Percentiles rank a stretch among this genome's conserved stretches.
Evolutionary conservation across 2,329 filamentous ascomycete genomes (phyloP).

Genomic region (Clarireedia hainanense): DNA sequence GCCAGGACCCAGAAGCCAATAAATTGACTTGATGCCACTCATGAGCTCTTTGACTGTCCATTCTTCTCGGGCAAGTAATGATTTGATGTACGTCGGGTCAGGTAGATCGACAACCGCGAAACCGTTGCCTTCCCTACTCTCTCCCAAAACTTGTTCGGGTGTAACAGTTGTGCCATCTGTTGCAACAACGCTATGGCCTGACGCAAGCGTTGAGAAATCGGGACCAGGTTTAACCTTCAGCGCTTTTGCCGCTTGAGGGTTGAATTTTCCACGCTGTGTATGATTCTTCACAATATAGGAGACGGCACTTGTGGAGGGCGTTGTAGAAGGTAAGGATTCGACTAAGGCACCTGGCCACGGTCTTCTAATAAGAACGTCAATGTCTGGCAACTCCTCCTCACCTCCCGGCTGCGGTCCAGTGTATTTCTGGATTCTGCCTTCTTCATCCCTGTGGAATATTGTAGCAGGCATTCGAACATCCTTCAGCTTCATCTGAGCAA

Average conservation of each 20-base stretch:
- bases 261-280: slow-evolving; percentile 73
- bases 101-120: slow-evolving; percentile 78
- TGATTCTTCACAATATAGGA: slow-evolving; percentile 82
- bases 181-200: slow-evolving; percentile 55
- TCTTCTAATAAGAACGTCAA: slow-evolving; percentile 63
- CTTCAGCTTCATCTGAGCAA: slow-evolving; percentile 58
- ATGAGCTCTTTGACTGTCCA: slow-evolving; percentile 60
- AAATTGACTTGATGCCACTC: slow-evolving; percentile 56
- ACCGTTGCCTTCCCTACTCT: slow-evolving; percentile 58
- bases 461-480: slow-evolving; percentile 60
- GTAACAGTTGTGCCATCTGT: slow-evolving; percentile 63
- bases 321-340: slow-evolving; percentile 57
- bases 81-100: slow-evolving; percentile 58
- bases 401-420: slow-evolving; percentile 56
- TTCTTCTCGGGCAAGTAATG: slow-evolving; percentile 63
- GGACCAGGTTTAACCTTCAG: slow-evolving; percentile 55
- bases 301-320: slow-evolving; percentile 58
- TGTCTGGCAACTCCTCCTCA: slow-evolving; percentile 44
- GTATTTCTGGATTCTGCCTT: slow-evolving; percentile 62
- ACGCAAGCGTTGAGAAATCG: slow-evolving; percentile 52
- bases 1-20: slow-evolving; percentile 74
- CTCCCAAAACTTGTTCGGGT: slow-evolving; percentile 77
- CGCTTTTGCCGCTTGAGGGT: slow-evolving; percentile 52
- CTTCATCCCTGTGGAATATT: slow-evolving; percentile 59
- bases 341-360: slow-evolving; percentile 72